Evolutionary conservation across 345 rosid genomes (phyloP), one percentile per base, ranked within the genome.

Genomic region (Camelina hispida): DNA sequence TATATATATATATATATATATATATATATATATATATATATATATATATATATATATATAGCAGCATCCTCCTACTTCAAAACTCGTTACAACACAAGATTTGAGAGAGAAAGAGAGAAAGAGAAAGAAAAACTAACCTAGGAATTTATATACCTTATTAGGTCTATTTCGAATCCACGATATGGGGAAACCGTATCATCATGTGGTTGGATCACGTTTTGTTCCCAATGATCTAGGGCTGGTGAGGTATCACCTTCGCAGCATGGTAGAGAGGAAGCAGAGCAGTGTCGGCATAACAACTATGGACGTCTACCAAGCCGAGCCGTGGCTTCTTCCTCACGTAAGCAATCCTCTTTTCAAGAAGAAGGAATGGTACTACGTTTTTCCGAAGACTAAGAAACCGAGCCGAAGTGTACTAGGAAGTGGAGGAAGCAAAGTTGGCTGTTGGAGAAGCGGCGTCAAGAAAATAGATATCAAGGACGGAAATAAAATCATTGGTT

Each of bases 251-350:
- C 51, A 28, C 18, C 73, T 57, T 6, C 6, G 55, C 2, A 44
- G 18, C 20, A 43, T 2, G 73, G 56, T 69, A 0, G 18, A 56
- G 2, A 30, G 15, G 4, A 43, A 57, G 4, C 2, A 44, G 7
- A 44, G 44, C 65, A 32, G 38, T 35, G 48, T 35, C 50, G 35
- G 3, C 4, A 25, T 71, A 5, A 71, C 53, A 71, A 60, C 67
- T 23, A 9, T 59, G 75, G 32, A 71, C 37, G 17, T 71, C 8
- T 59, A 71, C 58, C 20, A 62, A 35, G 50, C 48, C 59, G 50
- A 25, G 17, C 75, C 67, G 5, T 71, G 75, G 66, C 67, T 12
- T 59, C 67, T 71, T 10, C 16, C 38, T 20, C 75, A 71, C 67
- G 67, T 46, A 40, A 10, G 12, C 1, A 34, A 59, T 28, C 48